Evolutionary conservation across 2,329 filamentous ascomycete genomes (phyloP).

Genomic region (Fusarium newnesense): DNA sequence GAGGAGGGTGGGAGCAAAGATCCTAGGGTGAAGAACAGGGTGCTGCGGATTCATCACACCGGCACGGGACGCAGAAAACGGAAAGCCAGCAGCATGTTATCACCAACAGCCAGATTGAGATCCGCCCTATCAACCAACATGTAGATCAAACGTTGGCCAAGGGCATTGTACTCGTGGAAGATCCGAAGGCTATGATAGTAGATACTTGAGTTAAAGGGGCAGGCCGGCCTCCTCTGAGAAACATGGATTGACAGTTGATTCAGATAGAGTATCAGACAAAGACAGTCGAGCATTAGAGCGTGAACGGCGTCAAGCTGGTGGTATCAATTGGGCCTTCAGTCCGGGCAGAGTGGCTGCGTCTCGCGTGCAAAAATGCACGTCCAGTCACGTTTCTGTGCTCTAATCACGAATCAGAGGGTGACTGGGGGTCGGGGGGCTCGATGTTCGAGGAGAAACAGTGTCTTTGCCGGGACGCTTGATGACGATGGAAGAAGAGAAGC

Average conservation of each 20-base stretch:
- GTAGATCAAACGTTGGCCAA: conserved; percentile 15
- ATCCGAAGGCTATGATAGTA: not conserved
- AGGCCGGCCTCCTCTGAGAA: conserved; percentile 1
- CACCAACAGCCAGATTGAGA: conserved; percentile 11
- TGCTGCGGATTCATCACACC: conserved; percentile 37
- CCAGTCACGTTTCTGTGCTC: conserved; percentile 35
- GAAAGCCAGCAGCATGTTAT: conserved; percentile 15
- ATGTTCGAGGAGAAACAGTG: conserved; percentile 18
- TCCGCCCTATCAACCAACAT: conserved; percentile 1
- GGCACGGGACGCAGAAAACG: conserved; percentile 35
- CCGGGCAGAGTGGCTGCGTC: conserved; percentile 25
- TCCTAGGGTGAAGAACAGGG: conserved; percentile 18
- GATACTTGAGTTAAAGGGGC: conserved; percentile 12
- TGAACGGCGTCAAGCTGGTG: conserved; percentile 28
- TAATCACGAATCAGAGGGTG: conserved; percentile 28
- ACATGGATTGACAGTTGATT: conserved; percentile 14
- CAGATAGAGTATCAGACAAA: conserved; percentile 9
- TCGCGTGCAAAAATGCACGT: conserved; percentile 34
- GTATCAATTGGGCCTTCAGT: conserved; percentile 17
- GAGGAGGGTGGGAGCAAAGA: conserved; percentile 33
- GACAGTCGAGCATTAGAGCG: conserved; percentile 5
- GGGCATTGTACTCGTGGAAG: not conserved
- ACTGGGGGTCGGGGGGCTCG: conserved; percentile 8
- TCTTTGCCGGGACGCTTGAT: conserved; percentile 23
- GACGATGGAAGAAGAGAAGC: conserved; percentile 25